A percentile compares a stretch with the other conserved stretches of the same genome.
Conservation (phyloP, 2,329 filamentous ascomycete genomes). For the Fusarium pseudograminearum region DNA sequence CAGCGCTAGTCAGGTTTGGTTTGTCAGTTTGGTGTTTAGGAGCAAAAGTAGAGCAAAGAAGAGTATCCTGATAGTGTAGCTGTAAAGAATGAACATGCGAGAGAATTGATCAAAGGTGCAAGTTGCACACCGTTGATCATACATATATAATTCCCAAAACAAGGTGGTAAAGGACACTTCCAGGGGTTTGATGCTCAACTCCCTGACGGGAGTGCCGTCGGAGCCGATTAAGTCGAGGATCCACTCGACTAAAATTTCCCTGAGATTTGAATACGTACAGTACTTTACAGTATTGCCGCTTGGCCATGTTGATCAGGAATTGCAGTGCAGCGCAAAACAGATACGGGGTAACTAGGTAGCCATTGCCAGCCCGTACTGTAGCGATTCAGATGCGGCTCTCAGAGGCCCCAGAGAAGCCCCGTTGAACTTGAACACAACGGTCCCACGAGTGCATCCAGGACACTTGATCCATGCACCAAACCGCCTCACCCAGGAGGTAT, state of each 20-base stretch:
- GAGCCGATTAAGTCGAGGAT: slow-evolving; percentile 48
- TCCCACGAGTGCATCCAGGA: slow-evolving; percentile 41
- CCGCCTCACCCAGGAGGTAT: slow-evolving; percentile 47
- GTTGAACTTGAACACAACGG: slow-evolving; percentile 34
- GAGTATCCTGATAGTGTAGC: neutral
- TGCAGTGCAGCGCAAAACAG: neutral
- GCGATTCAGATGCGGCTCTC: slow-evolving; percentile 29
- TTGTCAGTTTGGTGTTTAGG: neutral
- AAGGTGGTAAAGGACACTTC: slow-evolving; percentile 41
- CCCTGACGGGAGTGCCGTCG: slow-evolving; percentile 47
- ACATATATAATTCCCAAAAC: slow-evolving; percentile 45
- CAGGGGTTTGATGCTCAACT: slow-evolving; percentile 48
- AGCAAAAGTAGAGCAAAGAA: neutral
- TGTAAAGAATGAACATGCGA: slow-evolving; percentile 15
- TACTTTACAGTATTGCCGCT: neutral
- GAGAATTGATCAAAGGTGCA: slow-evolving; percentile 10
- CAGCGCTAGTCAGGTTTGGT: slow-evolving; percentile 28
- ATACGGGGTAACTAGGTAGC: neutral
- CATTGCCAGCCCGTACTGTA: neutral
- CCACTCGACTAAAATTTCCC: slow-evolving; percentile 50
- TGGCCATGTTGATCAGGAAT: neutral
- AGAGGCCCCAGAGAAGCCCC: slow-evolving; percentile 16
- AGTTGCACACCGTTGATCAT: slow-evolving; percentile 42
- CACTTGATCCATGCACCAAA: slow-evolving; percentile 51
- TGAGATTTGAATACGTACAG: slow-evolving; percentile 44